Evolutionary conservation across 2,329 filamentous ascomycete genomes (phyloP).

Genomic region (Botrytis deweyae): DNA sequence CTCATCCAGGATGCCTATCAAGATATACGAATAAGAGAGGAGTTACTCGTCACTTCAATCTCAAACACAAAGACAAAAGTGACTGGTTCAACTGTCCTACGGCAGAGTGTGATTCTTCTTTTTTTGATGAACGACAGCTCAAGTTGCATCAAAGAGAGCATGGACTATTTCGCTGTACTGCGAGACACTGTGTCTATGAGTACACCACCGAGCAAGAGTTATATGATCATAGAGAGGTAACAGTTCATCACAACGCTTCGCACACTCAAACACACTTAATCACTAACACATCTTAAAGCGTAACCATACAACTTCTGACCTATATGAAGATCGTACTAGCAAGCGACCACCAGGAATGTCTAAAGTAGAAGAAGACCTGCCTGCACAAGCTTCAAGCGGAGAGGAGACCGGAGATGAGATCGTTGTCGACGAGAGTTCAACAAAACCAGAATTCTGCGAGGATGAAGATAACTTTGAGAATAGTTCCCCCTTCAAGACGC

Average conservation of each 20-base stretch:
- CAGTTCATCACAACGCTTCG: neutral
- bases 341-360: neutral
- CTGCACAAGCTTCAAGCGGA: neutral
- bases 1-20: neutral
- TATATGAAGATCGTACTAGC: neutral
- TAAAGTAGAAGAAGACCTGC: neutral
- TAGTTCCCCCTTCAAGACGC: neutral
- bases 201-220: neutral
- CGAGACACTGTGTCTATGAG: neutral
- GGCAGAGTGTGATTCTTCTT: neutral
- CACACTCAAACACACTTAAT: too few species aligned
- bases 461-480: neutral
- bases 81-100: conserved; percentile 1
- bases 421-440: neutral
- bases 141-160: neutral
- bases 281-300: neutral
- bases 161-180: neutral
- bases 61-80: neutral
- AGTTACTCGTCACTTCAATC: neutral
- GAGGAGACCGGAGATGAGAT: neutral
- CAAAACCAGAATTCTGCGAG: neutral
- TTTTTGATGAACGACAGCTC: neutral
- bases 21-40: neutral
- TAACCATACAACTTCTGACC: neutral
- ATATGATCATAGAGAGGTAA: neutral